Percentiles rank a stretch among this genome's conserved stretches.
These are phyloP conservation scores for Chlorella sp. DNA, from an alignment of 139 green algal genomes.

Conservation along the genomic window DNA sequence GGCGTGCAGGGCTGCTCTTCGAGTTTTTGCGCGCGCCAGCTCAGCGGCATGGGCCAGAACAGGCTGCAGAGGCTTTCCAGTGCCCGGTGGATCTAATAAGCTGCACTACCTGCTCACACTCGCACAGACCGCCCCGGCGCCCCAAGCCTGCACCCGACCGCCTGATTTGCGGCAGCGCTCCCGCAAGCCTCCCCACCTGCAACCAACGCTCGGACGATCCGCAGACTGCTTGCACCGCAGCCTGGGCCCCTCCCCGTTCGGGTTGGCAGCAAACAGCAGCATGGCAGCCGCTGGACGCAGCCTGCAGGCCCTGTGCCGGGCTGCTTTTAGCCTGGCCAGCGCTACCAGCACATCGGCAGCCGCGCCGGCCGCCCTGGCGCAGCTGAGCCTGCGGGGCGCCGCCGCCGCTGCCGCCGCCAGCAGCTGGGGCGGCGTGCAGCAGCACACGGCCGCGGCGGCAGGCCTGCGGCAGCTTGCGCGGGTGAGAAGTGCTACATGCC, in stretches of 20 bases:
- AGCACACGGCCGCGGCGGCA: background rate
- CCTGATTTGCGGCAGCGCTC: background rate
- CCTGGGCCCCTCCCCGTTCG: background rate
- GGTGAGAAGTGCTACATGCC: background rate
- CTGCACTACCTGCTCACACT: background rate
- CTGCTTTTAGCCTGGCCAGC: conserved; percentile 21
- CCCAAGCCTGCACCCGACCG: background rate
- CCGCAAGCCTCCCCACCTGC: background rate
- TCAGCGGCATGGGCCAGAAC: too few species aligned
- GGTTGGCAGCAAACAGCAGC: background rate
- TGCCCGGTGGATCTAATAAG: too few species aligned
- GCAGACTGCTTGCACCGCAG: too few species aligned
- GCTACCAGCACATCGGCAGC: conserved; percentile 14
- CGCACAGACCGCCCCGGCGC: background rate
- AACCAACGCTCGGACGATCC: background rate
- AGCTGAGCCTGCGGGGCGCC: background rate
- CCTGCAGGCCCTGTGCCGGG: conserved; percentile 18
- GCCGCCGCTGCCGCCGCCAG: background rate
- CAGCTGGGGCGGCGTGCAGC: background rate
- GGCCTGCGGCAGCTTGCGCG: conserved; percentile 25
- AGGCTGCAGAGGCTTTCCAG: too few species aligned
- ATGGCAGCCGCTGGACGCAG: conserved; percentile 14
- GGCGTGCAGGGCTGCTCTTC: too few species aligned
- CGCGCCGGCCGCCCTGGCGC: background rate
- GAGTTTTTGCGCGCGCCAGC: too few species aligned